phyloP scores from a whole-genome alignment of 2,329 filamentous ascomycete genomes.

The Truncatella angustata region DNA sequence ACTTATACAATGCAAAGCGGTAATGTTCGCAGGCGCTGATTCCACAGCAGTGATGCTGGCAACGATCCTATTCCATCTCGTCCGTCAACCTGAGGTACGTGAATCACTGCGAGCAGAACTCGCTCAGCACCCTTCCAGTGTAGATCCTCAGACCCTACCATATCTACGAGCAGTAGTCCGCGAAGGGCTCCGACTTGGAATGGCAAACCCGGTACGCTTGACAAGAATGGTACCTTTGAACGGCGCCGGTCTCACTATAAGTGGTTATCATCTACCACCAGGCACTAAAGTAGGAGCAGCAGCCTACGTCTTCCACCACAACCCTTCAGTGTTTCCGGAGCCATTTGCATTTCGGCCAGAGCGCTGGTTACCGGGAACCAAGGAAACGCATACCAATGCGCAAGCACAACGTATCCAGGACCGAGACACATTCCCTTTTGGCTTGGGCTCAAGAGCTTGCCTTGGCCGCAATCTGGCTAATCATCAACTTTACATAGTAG shows the following conservation, averaged over 20 bases:
- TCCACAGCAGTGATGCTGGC: neutral
- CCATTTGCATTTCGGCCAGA: neutral
- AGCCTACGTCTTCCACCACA: neutral
- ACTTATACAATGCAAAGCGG: neutral
- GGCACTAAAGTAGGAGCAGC: neutral
- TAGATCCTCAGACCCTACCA: neutral
- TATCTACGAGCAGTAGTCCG: neutral
- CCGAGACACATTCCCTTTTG: too few relatives aligned
- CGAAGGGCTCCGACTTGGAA: neutral
- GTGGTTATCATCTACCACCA: neutral
- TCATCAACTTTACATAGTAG: neutral
- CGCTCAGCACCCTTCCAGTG: neutral
- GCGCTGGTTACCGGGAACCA: too few relatives aligned
- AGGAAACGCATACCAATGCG: too few relatives aligned
- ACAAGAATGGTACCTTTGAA: neutral
- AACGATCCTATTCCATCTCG: neutral
- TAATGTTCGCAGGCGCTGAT: neutral
- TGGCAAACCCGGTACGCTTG: neutral
- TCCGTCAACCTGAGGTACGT: neutral
- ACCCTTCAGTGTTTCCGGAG: neutral
- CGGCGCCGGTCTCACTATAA: neutral
- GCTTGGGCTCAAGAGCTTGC: neutral
- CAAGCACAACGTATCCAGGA: too few relatives aligned
- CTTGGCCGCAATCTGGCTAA: neutral
- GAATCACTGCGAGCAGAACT: neutral